Conservation (phyloP, 225 moss, liverwort and hornwort species). For the Climacium dendroides region DNA sequence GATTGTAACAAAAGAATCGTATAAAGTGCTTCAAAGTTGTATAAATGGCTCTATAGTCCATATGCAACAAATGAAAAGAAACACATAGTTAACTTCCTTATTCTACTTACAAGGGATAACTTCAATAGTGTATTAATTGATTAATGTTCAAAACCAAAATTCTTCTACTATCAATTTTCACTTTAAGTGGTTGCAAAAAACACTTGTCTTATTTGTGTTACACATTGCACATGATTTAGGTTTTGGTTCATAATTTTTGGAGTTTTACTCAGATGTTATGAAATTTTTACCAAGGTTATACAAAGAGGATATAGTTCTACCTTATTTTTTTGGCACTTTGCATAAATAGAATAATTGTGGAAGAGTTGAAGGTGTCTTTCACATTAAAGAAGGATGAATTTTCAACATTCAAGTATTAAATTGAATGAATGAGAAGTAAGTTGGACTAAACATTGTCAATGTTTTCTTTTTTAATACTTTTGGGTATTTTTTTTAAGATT, state of each 20-base stretch:
- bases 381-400: accelerated
- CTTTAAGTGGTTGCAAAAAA: neutral
- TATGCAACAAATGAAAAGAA: neutral
- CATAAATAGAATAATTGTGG: accelerated
- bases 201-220: neutral
- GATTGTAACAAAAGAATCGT: neutral
- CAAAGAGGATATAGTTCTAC: neutral
- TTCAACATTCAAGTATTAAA: no score
- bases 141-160: neutral
- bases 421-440: no score
- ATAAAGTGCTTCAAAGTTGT: neutral
- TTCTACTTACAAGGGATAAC: accelerated
- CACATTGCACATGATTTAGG: accelerated
- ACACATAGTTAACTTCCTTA: neutral
- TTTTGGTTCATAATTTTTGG: neutral
- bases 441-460: no score
- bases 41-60: neutral
- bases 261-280: neutral
- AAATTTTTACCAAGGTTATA: neutral
- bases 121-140: neutral
- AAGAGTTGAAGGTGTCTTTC: neutral
- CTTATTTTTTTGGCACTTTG: neutral
- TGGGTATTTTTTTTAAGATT: neutral
- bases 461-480: neutral
- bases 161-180: neutral